phyloP scores from a whole-genome alignment of 345 rosid species.

The Euphorbia lathyris region DNA sequence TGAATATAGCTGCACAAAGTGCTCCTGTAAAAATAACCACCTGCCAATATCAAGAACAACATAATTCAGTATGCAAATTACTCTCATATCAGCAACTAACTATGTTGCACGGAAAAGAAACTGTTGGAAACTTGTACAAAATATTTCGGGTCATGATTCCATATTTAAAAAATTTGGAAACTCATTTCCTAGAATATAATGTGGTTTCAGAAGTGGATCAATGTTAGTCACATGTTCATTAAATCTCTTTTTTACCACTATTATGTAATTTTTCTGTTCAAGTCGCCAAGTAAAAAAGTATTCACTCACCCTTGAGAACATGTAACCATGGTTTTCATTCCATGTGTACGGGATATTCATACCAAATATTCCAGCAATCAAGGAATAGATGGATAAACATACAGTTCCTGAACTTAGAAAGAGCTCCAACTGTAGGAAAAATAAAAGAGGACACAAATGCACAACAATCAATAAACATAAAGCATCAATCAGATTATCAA shows the following conservation, averaged over 20 bases:
- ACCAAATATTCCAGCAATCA: slow-evolving; percentile 86
- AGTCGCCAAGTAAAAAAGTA: neutral
- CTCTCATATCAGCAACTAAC: neutral
- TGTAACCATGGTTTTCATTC: slow-evolving; percentile 62
- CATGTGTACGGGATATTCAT: slow-evolving; percentile 93
- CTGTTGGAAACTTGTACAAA: no score
- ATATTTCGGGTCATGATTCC: no score
- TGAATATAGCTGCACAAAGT: slow-evolving; percentile 38
- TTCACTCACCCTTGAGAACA: slow-evolving; percentile 73
- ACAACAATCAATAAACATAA: neutral
- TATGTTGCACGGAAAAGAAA: neutral
- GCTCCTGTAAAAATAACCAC: slow-evolving; percentile 57
- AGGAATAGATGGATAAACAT: slow-evolving; percentile 32
- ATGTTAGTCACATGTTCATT: no score
- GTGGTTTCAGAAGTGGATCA: no score
- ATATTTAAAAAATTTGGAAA: no score
- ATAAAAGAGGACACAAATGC: neutral
- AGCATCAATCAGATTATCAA: neutral
- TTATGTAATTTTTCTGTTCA: no score
- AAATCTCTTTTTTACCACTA: no score
- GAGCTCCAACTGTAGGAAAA: slow-evolving; percentile 17
- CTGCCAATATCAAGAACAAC: slow-evolving; percentile 35
- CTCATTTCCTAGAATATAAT: no score
- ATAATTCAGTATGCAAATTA: neutral
- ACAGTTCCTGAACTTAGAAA: slow-evolving; percentile 25